Evolutionary conservation across 2,329 filamentous ascomycete species (phyloP).

Genomic region (Leptographium lundbergii): DNA sequence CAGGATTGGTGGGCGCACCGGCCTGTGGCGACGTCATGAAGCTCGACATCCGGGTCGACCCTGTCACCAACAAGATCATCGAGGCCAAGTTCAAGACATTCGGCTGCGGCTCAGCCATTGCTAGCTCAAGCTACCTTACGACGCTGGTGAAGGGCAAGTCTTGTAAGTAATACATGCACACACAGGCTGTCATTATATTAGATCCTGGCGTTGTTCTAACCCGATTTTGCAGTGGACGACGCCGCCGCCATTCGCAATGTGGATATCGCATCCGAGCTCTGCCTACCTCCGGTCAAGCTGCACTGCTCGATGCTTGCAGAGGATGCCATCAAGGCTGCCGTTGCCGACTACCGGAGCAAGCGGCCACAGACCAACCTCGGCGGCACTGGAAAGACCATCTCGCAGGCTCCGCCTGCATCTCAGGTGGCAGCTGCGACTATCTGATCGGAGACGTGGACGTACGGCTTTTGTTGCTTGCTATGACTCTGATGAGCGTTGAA

Average conservation of each 20-base stretch:
- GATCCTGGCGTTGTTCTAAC: not conserved
- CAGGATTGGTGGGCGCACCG: slow-evolving; percentile 82
- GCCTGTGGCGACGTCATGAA: slow-evolving; percentile 92
- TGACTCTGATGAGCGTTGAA: not conserved
- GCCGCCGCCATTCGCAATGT: slow-evolving; percentile 89
- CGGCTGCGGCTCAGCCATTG: slow-evolving; percentile 88
- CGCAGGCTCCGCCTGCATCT: slow-evolving; percentile 3
- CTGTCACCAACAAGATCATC: slow-evolving; percentile 72
- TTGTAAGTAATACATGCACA: not conserved
- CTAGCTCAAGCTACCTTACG: slow-evolving; percentile 86
- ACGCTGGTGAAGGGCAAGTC: slow-evolving; percentile 85
- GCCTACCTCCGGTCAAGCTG: slow-evolving; percentile 75
- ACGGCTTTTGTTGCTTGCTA: not conserved
- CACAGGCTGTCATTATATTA: not conserved
- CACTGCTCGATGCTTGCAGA: slow-evolving; percentile 91
- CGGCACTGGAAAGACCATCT: slow-evolving; percentile 39
- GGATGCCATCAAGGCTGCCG: slow-evolving; percentile 85
- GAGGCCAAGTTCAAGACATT: slow-evolving; percentile 99
- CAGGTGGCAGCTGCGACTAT: slow-evolving; percentile 7
- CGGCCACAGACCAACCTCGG: slow-evolving; percentile 76
- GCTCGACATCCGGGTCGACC: slow-evolving; percentile 85
- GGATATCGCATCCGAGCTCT: slow-evolving; percentile 94
- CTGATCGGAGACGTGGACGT: not conserved
- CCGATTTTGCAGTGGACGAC: slow-evolving; percentile 53
- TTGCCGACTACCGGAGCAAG: slow-evolving; percentile 84